Conservation (phyloP, 495 filamentous ascomycete species). For the Talaromyces adpressus region DNA sequence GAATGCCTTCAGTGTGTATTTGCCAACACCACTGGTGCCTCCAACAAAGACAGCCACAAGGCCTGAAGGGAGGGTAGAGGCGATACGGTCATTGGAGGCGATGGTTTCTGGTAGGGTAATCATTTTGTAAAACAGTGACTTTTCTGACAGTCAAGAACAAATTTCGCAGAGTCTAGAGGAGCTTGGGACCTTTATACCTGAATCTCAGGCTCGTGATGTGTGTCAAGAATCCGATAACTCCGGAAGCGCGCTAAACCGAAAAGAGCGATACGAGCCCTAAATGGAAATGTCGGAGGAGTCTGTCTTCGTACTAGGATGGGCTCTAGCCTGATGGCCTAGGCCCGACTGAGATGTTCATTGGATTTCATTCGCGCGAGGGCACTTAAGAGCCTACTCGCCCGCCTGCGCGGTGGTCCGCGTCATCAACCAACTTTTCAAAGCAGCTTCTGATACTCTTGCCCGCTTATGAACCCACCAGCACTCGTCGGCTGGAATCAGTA, state of each 20-base stretch:
- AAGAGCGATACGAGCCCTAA: background rate
- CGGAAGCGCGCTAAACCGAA: background rate
- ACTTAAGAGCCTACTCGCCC: background rate
- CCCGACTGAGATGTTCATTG: too few relatives aligned
- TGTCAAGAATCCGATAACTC: background rate
- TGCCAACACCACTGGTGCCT: conserved; percentile 57
- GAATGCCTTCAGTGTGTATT: conserved; percentile 48
- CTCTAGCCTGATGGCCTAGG: too few relatives aligned
- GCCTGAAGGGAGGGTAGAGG: background rate
- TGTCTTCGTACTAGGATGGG: too few relatives aligned
- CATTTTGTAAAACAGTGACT: background rate
- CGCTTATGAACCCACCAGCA: conserved; percentile 5
- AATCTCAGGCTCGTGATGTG: background rate
- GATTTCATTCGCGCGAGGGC: background rate
- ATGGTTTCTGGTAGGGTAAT: background rate
- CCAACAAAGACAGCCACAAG: conserved; percentile 32
- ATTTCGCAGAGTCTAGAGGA: too few relatives aligned
- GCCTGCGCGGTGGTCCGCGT: background rate
- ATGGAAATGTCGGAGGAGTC: too few relatives aligned
- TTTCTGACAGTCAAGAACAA: background rate
- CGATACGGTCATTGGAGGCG: background rate
- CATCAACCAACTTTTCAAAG: conserved; percentile 2
- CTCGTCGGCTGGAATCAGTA: background rate
- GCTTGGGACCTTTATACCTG: background rate
- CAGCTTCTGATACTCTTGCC: background rate